Evolutionary conservation across 768 basidiomycete species (phyloP), one percentile per base, ranked within the genome.

Genomic region (Kwoniella heveanensis): DNA sequence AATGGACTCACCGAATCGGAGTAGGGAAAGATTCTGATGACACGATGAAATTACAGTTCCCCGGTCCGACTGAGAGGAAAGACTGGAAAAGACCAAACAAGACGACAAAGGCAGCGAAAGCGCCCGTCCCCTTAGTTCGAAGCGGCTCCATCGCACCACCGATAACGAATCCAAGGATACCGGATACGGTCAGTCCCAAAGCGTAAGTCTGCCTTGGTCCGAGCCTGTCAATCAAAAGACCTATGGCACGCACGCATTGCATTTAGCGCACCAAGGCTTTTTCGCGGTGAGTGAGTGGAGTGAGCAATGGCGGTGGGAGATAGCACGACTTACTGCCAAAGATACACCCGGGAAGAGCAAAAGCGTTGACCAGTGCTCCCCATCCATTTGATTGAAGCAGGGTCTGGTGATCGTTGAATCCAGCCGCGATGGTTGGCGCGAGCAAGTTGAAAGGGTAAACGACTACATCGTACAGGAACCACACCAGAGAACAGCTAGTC

Each of bases 131-230:
- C 15, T 46, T 46, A 12, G 39, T 57, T 29, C 55, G n/a, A 27
- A 57, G 44, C 44, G 55, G 55, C 32, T 46, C 55, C 55, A 57
- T 57, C 17, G 55, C 55, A 27, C 55, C 55, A 15, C 55, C 55
- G 12, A 57, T 57, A 15, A 46, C 55, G 27, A 57, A 57, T 2
- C 55, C 55, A 46, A 57, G 30, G 15, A 57, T 47, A 26, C 39
- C 55, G 19, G 26, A 39, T 27, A 57, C 30, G 26, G 26, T 24
- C 39, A 57, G 22, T 7, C 39, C 55, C 15, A 57, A 57, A 15
- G 55, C 55, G 21, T 57, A 47, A 6, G 39, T 47, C 30, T 57
- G 55, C 30, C 55, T 57, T 6, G 55, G 44, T 47, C 55, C 55
- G 12, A 57, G 32, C 47, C 55, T 25, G 29, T 57, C 55, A 21